Base-by-base conservation (phyloP, 345 rosid species). In the Eucalyptus marginata region DNA sequence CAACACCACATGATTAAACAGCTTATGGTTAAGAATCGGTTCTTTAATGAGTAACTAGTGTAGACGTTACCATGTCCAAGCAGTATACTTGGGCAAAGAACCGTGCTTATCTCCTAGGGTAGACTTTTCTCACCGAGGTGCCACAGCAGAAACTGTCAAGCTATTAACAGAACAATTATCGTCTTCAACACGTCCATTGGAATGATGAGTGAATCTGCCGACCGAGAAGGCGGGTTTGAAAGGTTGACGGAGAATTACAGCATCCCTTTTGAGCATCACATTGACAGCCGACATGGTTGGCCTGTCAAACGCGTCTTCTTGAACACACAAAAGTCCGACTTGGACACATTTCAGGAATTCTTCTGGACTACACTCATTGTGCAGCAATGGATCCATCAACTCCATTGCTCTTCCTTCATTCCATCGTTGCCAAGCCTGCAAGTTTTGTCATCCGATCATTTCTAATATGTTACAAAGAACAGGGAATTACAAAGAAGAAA, bases 361-460 rank as follows among this genome's bases (percentile, higher is more conserved):
- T n/a, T 54, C 66, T 2, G 54, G 43, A 25, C 91, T 87, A 56
- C 91, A 90, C 16, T 91, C 86, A 88, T 86, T 89, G 33, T 91
- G 86, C 18, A 29, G 76, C 76, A 64, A 64, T 64, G 76, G 76
- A 59, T 94, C 94, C 27, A 92, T 15, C 51, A 94, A 11, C 88
- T 94, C 94, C 85, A 91, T 25, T 86, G 92, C 93, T 56, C 84
- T 92, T 16, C 91, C 92, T 31, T 90, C 93, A 27, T 87, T 93
- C 94, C 94, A 94, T 10, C 88, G 83, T 89, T 89, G 88, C 96
- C 96, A 94, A 36, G 93, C 92, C 95, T 92, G 83, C 52, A 51
- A 10, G 83, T 76, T 76, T 20, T 40, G 47, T 40, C 83, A 76
- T 36, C 47, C 83, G 14, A 36, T 36, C 83, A 36, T 71, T 36